Conservation (phyloP, 1,139 yeast genomes). For the Candida frijolesensis region DNA sequence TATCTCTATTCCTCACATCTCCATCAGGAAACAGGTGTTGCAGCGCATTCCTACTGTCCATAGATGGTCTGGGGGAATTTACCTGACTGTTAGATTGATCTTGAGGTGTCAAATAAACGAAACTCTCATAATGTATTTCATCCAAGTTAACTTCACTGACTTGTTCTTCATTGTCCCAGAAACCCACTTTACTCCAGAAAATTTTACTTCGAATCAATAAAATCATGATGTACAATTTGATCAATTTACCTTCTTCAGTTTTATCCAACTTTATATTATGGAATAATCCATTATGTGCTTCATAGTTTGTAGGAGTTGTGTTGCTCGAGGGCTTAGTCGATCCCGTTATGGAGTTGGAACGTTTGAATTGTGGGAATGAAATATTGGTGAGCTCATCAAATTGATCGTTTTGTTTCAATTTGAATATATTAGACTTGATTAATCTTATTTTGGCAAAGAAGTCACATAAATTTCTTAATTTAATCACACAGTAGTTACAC, state of each 20-base stretch:
- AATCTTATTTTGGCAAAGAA: slow-evolving; percentile 73
- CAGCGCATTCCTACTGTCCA: not conserved
- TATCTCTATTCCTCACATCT: not conserved
- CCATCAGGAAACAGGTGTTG: not conserved
- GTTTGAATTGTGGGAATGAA: slow-evolving; percentile 11
- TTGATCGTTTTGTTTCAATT: slow-evolving; percentile 26
- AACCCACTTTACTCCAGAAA: slow-evolving; percentile 86
- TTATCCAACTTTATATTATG: slow-evolving; percentile 18
- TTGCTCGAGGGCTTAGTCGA: slow-evolving; percentile 2
- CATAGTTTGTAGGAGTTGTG: slow-evolving; percentile 8
- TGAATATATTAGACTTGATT: slow-evolving; percentile 53
- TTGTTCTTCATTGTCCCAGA: slow-evolving; percentile 50
- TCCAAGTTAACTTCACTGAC: slow-evolving; percentile 33
- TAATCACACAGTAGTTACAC: slow-evolving; percentile 79
- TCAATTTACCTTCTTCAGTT: slow-evolving; percentile 26
- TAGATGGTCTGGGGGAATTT: not conserved
- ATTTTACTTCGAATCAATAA: slow-evolving; percentile 46
- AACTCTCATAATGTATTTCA: slow-evolving; percentile 28
- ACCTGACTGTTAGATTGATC: not conserved
- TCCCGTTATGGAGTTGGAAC: slow-evolving; percentile 8
- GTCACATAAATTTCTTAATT: slow-evolving; percentile 79
- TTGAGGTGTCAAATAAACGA: slow-evolving; percentile 17
- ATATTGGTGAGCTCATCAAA: slow-evolving; percentile 24
- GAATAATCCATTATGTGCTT: slow-evolving; percentile 15
- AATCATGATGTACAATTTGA: slow-evolving; percentile 29